Evolutionary conservation across 1,139 yeast genomes (phyloP).

Genomic region (Candida frijolesensis): DNA sequence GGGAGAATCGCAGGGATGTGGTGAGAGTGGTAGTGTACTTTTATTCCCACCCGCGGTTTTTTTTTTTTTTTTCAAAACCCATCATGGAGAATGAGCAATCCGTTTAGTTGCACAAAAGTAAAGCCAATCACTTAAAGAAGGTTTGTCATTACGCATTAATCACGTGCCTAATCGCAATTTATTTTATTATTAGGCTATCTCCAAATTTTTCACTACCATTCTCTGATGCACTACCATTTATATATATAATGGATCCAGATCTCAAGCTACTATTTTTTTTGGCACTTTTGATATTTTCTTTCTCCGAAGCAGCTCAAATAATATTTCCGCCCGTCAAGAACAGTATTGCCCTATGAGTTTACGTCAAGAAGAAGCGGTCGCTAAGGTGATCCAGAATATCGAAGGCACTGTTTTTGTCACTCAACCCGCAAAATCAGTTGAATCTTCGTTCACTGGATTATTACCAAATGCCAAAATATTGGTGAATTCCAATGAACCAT

Average conservation of each 20-base stretch:
- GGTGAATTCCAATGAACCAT: conserved; percentile 56
- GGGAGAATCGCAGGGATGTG: no score
- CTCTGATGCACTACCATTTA: no score
- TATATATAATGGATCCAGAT: background rate
- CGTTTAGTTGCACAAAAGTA: background rate
- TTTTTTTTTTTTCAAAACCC: conserved; percentile 5
- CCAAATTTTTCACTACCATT: background rate
- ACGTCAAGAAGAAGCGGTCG: conserved; percentile 19
- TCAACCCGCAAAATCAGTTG: conserved; percentile 51
- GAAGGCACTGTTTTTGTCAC: conserved; percentile 40
- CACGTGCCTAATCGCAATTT: conserved; percentile 8
- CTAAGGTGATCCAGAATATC: conserved; percentile 23
- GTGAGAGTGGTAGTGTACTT: no score
- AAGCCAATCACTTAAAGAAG: conserved; percentile 3
- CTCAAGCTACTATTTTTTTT: background rate
- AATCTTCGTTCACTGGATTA: conserved; percentile 30
- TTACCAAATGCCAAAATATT: conserved; percentile 33
- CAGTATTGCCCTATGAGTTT: conserved; percentile 13
- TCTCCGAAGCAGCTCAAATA: no score
- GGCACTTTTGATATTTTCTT: no score
- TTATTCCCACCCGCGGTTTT: background rate
- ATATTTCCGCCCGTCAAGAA: no score
- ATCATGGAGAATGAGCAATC: conserved; percentile 1
- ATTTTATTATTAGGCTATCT: background rate
- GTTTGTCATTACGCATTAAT: conserved; percentile 5